phyloP scores from a whole-genome alignment of 139 green algal species.

The Coelastrella sp. region DNA sequence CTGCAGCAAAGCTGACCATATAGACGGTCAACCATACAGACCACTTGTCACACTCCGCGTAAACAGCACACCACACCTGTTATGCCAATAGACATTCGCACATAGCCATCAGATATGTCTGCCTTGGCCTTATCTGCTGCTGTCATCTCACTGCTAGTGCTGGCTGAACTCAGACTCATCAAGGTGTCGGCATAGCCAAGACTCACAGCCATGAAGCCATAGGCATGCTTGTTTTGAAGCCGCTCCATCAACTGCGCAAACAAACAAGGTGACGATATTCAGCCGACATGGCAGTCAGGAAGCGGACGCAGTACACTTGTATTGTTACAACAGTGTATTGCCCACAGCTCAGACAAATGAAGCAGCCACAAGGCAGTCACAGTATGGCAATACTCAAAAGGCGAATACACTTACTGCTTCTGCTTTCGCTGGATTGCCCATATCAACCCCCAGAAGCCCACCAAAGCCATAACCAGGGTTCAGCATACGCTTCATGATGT shows the following conservation, averaged over 20 bases:
- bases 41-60: no score
- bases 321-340: no score
- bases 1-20: no score
- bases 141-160: slow-evolving; percentile 71
- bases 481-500: slow-evolving; percentile 56
- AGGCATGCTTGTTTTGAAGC: slow-evolving; percentile 79
- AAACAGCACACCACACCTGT: slow-evolving; percentile 62
- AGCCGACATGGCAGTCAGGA: no score
- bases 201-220: slow-evolving; percentile 81
- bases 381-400: no score
- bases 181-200: slow-evolving; percentile 84
- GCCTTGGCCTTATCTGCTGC: slow-evolving; percentile 52
- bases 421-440: slow-evolving; percentile 52
- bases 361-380: no score
- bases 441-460: slow-evolving; percentile 77
- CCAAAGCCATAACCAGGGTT: slow-evolving; percentile 80
- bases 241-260: slow-evolving; percentile 77
- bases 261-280: background rate
- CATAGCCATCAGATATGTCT: slow-evolving; percentile 71
- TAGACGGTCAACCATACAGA: no score
- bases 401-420: slow-evolving; percentile 60
- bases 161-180: slow-evolving; percentile 61
- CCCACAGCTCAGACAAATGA: no score
- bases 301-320: no score
- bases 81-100: slow-evolving; percentile 75